phyloP scores from a whole-genome alignment of 306 rosid genomes.

The Canavalia ensiformis region DNA sequence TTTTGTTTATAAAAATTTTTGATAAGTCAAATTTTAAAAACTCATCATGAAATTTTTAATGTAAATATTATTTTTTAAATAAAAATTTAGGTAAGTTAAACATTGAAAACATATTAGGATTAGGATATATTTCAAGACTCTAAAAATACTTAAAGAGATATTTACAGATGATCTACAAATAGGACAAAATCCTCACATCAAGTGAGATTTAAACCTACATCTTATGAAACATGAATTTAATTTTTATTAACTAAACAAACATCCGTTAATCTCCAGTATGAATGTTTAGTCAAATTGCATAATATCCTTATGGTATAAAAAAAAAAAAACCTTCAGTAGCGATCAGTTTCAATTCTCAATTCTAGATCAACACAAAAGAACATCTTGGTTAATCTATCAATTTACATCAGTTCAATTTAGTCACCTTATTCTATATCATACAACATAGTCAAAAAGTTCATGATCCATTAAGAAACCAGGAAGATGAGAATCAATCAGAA shows the following conservation, averaged over 20 bases:
- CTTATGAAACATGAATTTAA: too few relatives aligned
- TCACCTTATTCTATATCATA: neutral
- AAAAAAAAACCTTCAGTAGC: constrained; percentile 15
- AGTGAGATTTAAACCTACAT: too few relatives aligned
- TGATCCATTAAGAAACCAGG: neutral
- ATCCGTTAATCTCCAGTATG: neutral
- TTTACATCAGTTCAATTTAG: neutral
- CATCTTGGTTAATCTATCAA: neutral
- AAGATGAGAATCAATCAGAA: constrained; percentile 32
- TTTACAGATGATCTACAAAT: too few relatives aligned
- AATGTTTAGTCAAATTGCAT: neutral
- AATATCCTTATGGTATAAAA: neutral
- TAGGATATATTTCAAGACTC: neutral
- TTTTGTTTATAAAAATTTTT: too few relatives aligned
- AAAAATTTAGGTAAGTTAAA: too few relatives aligned
- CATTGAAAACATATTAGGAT: too few relatives aligned
- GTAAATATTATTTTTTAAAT: too few relatives aligned
- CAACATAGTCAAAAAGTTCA: constrained; percentile 11
- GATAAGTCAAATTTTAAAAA: too few relatives aligned
- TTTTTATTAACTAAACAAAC: too few relatives aligned
- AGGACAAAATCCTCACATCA: too few relatives aligned
- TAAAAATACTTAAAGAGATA: too few relatives aligned
- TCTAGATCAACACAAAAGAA: neutral
- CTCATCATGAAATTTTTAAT: too few relatives aligned
- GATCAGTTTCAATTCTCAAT: neutral